Percentiles rank a stretch among this genome's conserved stretches.
Conservation (phyloP, 495 filamentous ascomycete genomes). For the Lasiosphaeria hispida region DNA sequence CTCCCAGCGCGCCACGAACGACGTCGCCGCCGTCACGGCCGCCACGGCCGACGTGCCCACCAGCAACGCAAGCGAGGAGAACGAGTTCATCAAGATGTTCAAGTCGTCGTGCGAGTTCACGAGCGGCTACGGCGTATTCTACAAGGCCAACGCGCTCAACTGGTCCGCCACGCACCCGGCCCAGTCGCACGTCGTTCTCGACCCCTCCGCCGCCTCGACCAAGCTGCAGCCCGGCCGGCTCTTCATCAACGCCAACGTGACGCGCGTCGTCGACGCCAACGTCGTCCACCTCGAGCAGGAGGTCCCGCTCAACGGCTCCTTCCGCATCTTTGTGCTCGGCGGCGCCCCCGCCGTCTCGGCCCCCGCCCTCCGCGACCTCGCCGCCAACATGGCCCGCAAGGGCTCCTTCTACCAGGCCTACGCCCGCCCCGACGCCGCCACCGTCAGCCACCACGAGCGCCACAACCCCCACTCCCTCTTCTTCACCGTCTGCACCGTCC, state of each 20-base stretch:
- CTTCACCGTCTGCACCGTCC: slow-evolving; percentile 73
- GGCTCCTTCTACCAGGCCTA: slow-evolving; percentile 68
- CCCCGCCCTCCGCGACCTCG: slow-evolving; percentile 66
- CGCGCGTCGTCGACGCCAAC: slow-evolving; percentile 80
- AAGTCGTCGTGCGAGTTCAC: slow-evolving; percentile 71
- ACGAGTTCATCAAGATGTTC: slow-evolving; percentile 70
- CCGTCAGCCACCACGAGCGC: slow-evolving; percentile 73
- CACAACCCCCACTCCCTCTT: slow-evolving; percentile 82
- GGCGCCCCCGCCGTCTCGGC: slow-evolving; percentile 60
- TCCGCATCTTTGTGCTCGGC: slow-evolving; percentile 80
- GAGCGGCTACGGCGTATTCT: slow-evolving; percentile 67
- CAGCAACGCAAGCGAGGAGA: slow-evolving; percentile 44
- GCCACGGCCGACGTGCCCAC: slow-evolving; percentile 17
- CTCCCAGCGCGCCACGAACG: slow-evolving; percentile 53
- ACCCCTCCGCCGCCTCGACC: slow-evolving; percentile 45
- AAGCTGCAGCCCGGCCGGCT: slow-evolving; percentile 67
- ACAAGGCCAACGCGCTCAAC: slow-evolving; percentile 60
- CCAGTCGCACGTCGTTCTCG: slow-evolving; percentile 62
- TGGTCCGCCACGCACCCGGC: slow-evolving; percentile 68
- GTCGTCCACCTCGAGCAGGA: slow-evolving; percentile 85
- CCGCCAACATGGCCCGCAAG: slow-evolving; percentile 59
- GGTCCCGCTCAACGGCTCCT: slow-evolving; percentile 80
- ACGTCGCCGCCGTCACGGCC: slow-evolving; percentile 35
- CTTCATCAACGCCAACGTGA: slow-evolving; percentile 73
- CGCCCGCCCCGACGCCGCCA: slow-evolving; percentile 55